Evolutionary conservation across 345 rosid genomes (phyloP), one percentile per base, ranked within the genome.

Genomic region (Streptanthus diversifolius): DNA sequence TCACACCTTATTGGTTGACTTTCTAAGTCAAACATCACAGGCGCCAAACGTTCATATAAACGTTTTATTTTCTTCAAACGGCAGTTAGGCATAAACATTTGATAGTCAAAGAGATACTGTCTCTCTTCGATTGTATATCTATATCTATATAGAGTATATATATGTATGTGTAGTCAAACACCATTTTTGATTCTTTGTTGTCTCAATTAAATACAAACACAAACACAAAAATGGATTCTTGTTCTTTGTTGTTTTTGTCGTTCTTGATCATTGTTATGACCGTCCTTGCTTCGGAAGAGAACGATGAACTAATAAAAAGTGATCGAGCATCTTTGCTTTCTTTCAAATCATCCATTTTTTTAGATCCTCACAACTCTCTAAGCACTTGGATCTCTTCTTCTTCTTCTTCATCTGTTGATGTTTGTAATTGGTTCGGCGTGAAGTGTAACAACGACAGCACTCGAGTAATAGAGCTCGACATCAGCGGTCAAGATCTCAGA

Each of bases 351-450:
- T 83, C 80, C 29, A 77, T 93, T 52, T 70, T 51, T 53, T 83
- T 73, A 19, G 92, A 85, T 77, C 87, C 95, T 8, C 75, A 79
- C 41, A 68, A 58, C 18, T 80, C 81, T 27, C 80, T 91, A 14
- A 67, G 64, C 39, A 79, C 27, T 59, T 93, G 97, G 98, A 5
- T 29, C 19, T n/a, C 59, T 27, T 4, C 15, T 56, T 29, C 15
- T 56, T 29, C 65, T 3, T 67, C 82, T 1, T 70, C 82, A 2
- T 40, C 35, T 3, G 47, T 78, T 66, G 86, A 82, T 72, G 85
- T 88, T 43, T 93, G 98, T 81, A 79, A 81, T 17, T 93, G 98
- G 97, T 66, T 80, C 3, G 96, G 97, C 19, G 79, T 93, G 12
- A 49, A 47, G 45, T 93, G 98, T 84, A 82, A 81, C 85, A 76